Base-by-base conservation (phyloP, 257 asterid species). In the Solanum medicagineum region DNA sequence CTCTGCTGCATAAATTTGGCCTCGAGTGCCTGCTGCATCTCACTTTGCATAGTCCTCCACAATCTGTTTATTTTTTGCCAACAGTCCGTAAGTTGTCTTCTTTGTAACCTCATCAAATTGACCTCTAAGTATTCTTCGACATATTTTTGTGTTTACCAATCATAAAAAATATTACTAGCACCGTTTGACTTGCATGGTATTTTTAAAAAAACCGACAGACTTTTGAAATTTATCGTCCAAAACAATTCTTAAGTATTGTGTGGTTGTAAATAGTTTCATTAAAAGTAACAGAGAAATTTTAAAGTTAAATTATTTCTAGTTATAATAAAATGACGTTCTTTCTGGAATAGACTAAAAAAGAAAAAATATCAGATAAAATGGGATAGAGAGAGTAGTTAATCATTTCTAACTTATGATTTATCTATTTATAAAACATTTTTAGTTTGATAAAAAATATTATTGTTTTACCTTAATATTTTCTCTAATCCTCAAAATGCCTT, bases 1-100 rank as follows among this genome's bases (percentile, higher is more conserved):
- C 98, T 73, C 98, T 90, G 62, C 10, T 85, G 90, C 98, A 94
- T 89, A 90, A 6, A 22, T 94, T 93, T 17, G 92, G 97, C 89
- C 97, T 86, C 4, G 97, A 94, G 81, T 94, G 92, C 40, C 29
- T 19, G 22, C 94, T 85, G 86, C 98, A 94, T 59, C 98, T 89
- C 70, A 2, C 84, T 87, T 89, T 89, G 90, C 98, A 93, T 56
- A 89, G 60, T 40, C 86, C 89, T 73, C 90, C 94, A 85, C 96
- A 93, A 59, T 93, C 96, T 94, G 83, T 90, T 62, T 2, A 1
- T 7, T 15, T 65, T 0, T 9, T 17, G 49, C 13, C 5, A 49
- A 69, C 32, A 14, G 24, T n/a, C n/a, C n/a, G n/a, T 12, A 4
- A n/a, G 6, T 24, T 11, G 5, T 24, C 4, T 62, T 62, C 17